Evolutionary conservation across 2,329 filamentous ascomycete species (phyloP), one percentile per base, ranked within the genome.

Genomic region (Fusarium domesticum): DNA sequence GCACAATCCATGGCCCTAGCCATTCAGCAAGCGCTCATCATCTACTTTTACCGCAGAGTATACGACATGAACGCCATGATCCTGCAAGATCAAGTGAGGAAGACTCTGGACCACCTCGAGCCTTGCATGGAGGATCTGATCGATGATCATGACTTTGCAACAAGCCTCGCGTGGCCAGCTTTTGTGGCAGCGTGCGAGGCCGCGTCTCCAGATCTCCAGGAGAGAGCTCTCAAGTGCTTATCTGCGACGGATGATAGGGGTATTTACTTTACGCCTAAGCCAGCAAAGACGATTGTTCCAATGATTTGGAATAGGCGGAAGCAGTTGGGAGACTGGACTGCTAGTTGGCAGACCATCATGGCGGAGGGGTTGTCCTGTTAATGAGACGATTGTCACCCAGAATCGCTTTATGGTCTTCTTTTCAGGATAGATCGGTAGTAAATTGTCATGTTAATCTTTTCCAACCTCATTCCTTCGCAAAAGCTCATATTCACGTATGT

Each of bases 31-130:
- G 70, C 70, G 0, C 48, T 74, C 10, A 56, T 67, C 5, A 72
- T 75, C 3, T 74, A 71, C 51, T 74, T 74, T 37, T 72, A 74
- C 47, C 63, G 71, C 2, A 58, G 70, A 5, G 66, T 75, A 0
- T 58, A 63, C 35, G 52, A 60, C 23, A 57, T 62, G 41, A 68
- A 69, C 23, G 61, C 69, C 8, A 66, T 67, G 36, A 62, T 72
- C 3, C 42, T 74, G 0, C 70, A 74, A 37, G 57, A 64, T 50
- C 60, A 54, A 3, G 70, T 74, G 0, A 48, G 52, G 2, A 62
- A 63, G 12, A 63, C 70, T 0, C 50, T 68, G 0, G 68, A 72
- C 17, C 63, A 60, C 18, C 57, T 74, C 1, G 45, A 70, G 35
- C 56, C 58, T 0, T 65, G 64, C 6, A 56, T 66, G 18, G 58